Evolutionary conservation across 2,329 filamentous ascomycete genomes (phyloP).

Genomic region (Colletotrichum lupini): DNA sequence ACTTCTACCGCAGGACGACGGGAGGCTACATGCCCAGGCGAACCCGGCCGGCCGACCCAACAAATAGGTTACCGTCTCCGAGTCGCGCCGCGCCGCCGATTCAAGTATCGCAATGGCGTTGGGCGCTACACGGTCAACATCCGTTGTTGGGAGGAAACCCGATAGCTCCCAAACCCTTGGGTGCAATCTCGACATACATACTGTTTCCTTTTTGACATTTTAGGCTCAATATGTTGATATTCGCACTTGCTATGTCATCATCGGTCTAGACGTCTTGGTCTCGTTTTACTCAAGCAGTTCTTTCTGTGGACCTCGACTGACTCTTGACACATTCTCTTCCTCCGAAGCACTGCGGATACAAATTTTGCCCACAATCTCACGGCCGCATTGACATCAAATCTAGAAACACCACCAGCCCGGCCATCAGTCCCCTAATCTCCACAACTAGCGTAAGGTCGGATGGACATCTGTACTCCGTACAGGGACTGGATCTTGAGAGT

Average conservation of each 20-base stretch:
- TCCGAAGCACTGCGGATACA: background rate
- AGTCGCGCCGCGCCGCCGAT: background rate
- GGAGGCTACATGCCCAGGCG: background rate
- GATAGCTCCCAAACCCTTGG: background rate
- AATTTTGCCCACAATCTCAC: background rate
- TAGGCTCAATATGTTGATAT: background rate
- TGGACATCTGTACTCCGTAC: background rate
- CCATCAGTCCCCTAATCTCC: background rate
- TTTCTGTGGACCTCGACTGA: background rate
- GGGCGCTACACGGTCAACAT: background rate
- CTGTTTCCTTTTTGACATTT: background rate
- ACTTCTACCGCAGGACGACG: background rate
- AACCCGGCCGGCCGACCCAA: background rate
- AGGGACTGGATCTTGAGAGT: background rate
- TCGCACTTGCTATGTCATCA: background rate
- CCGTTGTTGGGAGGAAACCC: background rate
- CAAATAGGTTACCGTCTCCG: background rate
- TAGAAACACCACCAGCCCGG: background rate
- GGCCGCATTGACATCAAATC: conserved; percentile 1
- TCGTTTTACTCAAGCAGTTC: background rate
- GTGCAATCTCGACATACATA: background rate
- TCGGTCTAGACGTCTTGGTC: background rate
- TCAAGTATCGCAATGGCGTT: background rate
- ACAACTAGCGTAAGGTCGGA: background rate
- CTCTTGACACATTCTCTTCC: background rate